Evolutionary conservation across 2,329 filamentous ascomycete species (phyloP).

Genomic region (Monosporascus sp.): DNA sequence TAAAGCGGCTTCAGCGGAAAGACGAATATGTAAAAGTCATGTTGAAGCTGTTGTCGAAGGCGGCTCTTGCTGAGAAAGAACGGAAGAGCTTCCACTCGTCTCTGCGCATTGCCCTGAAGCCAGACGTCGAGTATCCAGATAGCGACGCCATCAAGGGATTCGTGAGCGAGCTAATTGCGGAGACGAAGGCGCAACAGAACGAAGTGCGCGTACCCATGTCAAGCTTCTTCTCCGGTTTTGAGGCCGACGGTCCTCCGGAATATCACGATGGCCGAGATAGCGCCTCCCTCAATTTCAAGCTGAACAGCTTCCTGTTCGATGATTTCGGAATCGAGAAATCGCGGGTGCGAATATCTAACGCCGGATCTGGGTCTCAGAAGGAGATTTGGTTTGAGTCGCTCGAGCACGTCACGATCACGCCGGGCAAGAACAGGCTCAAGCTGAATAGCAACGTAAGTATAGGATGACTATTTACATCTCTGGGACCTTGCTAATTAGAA

Average conservation of each 20-base stretch:
- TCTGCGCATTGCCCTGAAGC: slow-evolving; percentile 30
- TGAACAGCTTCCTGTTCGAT: slow-evolving; percentile 69
- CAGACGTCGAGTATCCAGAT: slow-evolving; percentile 21
- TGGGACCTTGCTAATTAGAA: slow-evolving; percentile 25
- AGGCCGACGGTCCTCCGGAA: slow-evolving; percentile 60
- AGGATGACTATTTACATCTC: background rate
- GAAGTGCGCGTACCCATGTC: slow-evolving; percentile 64
- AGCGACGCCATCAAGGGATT: slow-evolving; percentile 39
- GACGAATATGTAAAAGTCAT: slow-evolving; percentile 76
- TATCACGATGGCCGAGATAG: slow-evolving; percentile 70
- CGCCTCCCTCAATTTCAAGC: slow-evolving; percentile 62
- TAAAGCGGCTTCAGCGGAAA: slow-evolving; percentile 68
- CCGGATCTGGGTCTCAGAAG: slow-evolving; percentile 48
- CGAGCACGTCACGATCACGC: slow-evolving; percentile 41
- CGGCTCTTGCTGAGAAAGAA: slow-evolving; percentile 49
- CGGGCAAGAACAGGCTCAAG: slow-evolving; percentile 44
- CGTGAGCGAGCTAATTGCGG: slow-evolving; percentile 40
- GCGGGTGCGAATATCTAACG: slow-evolving; percentile 57
- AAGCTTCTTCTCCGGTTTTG: slow-evolving; percentile 67
- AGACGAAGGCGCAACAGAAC: slow-evolving; percentile 40
- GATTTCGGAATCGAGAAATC: slow-evolving; percentile 60
- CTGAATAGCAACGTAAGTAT: slow-evolving; percentile 39
- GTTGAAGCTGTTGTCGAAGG: slow-evolving; percentile 67
- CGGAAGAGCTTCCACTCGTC: slow-evolving; percentile 34
- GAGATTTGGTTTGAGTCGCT: slow-evolving; percentile 61